Evolutionary conservation across 23 red algal genomes (phyloP).

Genomic region (Agarophyton chilense): DNA sequence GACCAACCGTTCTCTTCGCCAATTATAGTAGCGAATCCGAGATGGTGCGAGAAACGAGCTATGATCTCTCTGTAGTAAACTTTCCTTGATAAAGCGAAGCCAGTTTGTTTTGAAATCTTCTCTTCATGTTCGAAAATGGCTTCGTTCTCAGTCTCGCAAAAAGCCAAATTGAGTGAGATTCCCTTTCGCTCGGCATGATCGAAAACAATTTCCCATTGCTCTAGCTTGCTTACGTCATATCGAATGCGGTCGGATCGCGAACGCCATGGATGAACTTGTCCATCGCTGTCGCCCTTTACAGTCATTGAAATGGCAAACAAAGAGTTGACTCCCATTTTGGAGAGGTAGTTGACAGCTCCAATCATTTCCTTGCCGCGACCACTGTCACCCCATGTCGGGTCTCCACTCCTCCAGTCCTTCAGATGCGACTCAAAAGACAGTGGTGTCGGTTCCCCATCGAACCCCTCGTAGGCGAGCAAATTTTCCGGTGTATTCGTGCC

Average conservation of each 20-base stretch:
- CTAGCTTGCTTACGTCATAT: conserved; percentile 61
- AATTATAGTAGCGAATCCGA: conserved; percentile 31
- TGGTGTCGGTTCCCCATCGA: conserved; percentile 7
- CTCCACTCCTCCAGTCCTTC: conserved; percentile 52
- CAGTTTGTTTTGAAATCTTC: conserved; percentile 1
- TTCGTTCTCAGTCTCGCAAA: conserved; percentile 62
- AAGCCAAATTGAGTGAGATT: conserved; percentile 49
- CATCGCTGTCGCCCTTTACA: conserved; percentile 54
- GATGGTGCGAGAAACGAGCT: conserved; percentile 67
- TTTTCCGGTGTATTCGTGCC: conserved; percentile 74
- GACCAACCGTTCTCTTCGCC: conserved; percentile 74
- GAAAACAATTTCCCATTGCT: conserved; percentile 66
- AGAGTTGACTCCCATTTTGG: conserved; percentile 42
- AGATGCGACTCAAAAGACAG: conserved; percentile 40
- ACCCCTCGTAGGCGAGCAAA: conserved; percentile 39
- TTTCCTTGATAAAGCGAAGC: conserved; percentile 35
- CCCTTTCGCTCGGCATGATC: conserved; percentile 48
- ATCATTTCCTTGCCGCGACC: conserved; percentile 38
- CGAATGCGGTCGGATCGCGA: conserved; percentile 8
- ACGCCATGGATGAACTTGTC: conserved; percentile 51
- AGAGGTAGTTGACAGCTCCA: conserved; percentile 65
- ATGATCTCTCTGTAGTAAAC: conserved; percentile 71
- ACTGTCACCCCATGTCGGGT: conserved; percentile 16
- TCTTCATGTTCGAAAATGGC: conserved; percentile 60
- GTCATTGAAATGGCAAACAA: conserved; percentile 47